Conservation (phyloP, 2,329 filamentous ascomycete genomes). For the Alternaria sp. region DNA sequence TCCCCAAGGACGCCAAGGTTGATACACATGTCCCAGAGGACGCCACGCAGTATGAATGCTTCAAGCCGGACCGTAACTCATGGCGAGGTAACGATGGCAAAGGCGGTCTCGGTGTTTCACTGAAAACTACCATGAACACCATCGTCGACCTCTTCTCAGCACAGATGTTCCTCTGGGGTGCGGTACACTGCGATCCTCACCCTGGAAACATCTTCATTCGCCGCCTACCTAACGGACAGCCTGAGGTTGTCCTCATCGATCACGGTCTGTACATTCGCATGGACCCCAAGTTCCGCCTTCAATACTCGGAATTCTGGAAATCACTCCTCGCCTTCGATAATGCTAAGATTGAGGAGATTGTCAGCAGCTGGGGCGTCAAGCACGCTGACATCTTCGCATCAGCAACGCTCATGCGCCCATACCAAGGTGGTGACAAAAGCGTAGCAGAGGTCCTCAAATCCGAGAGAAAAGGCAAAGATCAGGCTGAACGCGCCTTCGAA, state of each 20-base stretch:
- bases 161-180: conserved; percentile 97
- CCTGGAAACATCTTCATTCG: conserved; percentile 97
- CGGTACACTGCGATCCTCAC: conserved; percentile 95
- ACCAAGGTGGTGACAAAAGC: conserved; percentile 80
- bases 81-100: conserved; percentile 77
- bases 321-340: conserved; percentile 94
- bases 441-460: conserved; percentile 68
- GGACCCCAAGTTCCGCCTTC: conserved; percentile 79
- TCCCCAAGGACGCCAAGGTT: conserved; percentile 45
- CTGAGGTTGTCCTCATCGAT: conserved; percentile 94
- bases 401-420: conserved; percentile 88
- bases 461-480: conserved; percentile 62
- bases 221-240: conserved; percentile 78
- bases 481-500: conserved; percentile 71
- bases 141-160: conserved; percentile 97
- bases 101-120: conserved; percentile 82
- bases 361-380: conserved; percentile 83
- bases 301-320: conserved; percentile 94
- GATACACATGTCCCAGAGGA: conserved; percentile 41
- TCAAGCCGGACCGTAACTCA: conserved; percentile 81
- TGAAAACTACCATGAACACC: conserved; percentile 91
- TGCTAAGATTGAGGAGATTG: conserved; percentile 74
- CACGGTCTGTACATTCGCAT: conserved; percentile 96
- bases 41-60: conserved; percentile 58
- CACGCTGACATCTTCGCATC: conserved; percentile 91